Evolutionary conservation across 73 alveolate species (phyloP).

Genomic region (Tetrahymena elliotti): DNA sequence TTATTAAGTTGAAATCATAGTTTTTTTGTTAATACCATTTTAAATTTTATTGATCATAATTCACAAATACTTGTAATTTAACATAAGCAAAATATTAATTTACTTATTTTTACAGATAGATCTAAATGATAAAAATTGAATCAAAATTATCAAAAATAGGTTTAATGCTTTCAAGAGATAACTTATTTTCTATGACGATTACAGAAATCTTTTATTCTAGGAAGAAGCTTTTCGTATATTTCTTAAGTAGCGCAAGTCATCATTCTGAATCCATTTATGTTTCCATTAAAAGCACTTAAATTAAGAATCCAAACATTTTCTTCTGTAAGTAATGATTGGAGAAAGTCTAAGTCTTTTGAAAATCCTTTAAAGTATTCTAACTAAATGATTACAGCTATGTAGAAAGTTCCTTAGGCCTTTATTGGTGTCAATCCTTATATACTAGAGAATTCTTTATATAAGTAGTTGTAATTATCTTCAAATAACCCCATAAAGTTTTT

Average conservation of each 20-base stretch:
- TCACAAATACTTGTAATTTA: too few relatives aligned
- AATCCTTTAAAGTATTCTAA: neutral
- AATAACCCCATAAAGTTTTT: constrained; percentile 39
- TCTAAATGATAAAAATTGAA: too few relatives aligned
- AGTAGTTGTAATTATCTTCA: constrained; percentile 46
- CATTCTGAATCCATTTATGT: constrained; percentile 33
- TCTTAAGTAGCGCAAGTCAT: constrained; percentile 22
- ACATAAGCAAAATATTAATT: too few relatives aligned
- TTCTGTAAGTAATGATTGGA: constrained; percentile 1
- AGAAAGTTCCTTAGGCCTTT: constrained; percentile 69
- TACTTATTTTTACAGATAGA: too few relatives aligned
- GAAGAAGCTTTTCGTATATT: neutral
- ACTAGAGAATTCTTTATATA: constrained; percentile 21
- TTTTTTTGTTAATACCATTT: too few relatives aligned
- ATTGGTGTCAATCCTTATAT: constrained; percentile 58
- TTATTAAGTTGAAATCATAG: too few relatives aligned
- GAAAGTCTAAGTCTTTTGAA: constrained; percentile 19
- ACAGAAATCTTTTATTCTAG: constrained; percentile 21
- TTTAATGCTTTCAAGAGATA: neutral
- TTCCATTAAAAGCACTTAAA: constrained; percentile 4
- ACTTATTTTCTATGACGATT: neutral
- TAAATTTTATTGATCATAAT: too few relatives aligned
- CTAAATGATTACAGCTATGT: constrained; percentile 61
- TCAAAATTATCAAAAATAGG: neutral
- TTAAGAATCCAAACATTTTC: constrained; percentile 16